Base-by-base conservation (phyloP, 2,329 filamentous ascomycete species). In the Fusarium redolens region DNA sequence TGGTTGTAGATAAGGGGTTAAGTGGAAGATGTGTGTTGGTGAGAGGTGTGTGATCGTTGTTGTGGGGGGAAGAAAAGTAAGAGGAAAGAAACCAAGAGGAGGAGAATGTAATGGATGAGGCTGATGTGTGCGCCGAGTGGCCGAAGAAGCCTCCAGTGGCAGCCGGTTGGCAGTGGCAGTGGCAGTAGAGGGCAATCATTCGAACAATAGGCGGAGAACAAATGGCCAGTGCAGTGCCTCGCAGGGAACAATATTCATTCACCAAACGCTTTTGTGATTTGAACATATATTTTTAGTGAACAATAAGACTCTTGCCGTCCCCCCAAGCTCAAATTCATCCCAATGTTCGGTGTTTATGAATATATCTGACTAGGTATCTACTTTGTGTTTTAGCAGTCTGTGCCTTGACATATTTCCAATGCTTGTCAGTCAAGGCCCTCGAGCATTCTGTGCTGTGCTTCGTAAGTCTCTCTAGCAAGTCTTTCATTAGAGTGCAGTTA, bases 91-190 rank as follows among this genome's bases (percentile, higher is more conserved):
- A 47, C 9, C 14, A 33, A 43, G 18, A 22, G 41, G 31, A 25
- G 33, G 37, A 31, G 41, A 35, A 54, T 10, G 35, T 17, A 25
- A 35, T 22, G 18, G 20, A 31, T 20, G 12, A 31, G 52, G 33
- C 28, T 33, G n/a, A 20, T 20, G 28, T 30, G 31, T 20, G 18
- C 28, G 47, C 22, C n/a, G 18, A 50, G 30, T 22, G n/a, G n/a
- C 30, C 15, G 15, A 51, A 51, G 30, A 51, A 25, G 31, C 31
- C 13, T 22, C 25, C 48, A 37, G 20, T 40, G 62, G 60, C 60
- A 67, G 52, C 45, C 22, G 60, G 35, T 61, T 61, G 48, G 44
- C 54, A 45, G 35, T 50, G 43, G 14, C 33, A 52, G 22, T 37
- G 9, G 15, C 9, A 20, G 18, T 37, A 15, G 48, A 14, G 33